phyloP scores from a whole-genome alignment of 305 asterid species.

The Plantago lanceolata region DNA sequence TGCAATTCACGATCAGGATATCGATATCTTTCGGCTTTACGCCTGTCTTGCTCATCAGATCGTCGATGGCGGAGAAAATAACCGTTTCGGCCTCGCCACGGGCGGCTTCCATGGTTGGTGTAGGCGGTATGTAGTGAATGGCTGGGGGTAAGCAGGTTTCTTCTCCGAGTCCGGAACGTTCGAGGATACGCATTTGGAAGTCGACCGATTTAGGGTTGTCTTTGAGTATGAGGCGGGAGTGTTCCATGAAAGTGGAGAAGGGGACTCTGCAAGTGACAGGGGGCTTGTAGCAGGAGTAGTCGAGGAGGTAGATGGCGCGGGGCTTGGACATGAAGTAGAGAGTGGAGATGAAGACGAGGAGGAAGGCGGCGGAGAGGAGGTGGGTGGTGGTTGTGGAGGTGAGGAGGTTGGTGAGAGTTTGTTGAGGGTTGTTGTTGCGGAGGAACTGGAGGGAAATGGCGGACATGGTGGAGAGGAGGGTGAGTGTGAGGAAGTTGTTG shows the following conservation, averaged over 20 bases:
- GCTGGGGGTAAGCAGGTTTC: slow-evolving; percentile 46
- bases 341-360: slow-evolving; percentile 28
- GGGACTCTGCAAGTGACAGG: slow-evolving; percentile 46
- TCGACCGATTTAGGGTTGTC: slow-evolving; percentile 47
- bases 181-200: slow-evolving; percentile 50
- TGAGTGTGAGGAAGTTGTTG: slow-evolving; percentile 36
- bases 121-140: slow-evolving; percentile 42
- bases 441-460: slow-evolving; percentile 18
- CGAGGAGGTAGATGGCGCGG: slow-evolving; percentile 40
- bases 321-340: slow-evolving; percentile 48
- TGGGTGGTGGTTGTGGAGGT: slow-evolving; percentile 28
- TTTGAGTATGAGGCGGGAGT: slow-evolving; percentile 37
- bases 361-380: slow-evolving; percentile 27
- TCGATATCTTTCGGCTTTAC: slow-evolving; percentile 37
- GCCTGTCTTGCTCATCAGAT: slow-evolving; percentile 32
- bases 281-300: slow-evolving; percentile 49
- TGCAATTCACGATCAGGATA: slow-evolving; percentile 41
- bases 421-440: slow-evolving; percentile 21
- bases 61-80: slow-evolving; percentile 40
- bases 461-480: slow-evolving; percentile 29
- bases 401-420: slow-evolving; percentile 4
- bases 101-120: slow-evolving; percentile 44
- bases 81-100: slow-evolving; percentile 38
- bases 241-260: slow-evolving; percentile 54
- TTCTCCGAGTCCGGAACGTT: slow-evolving; percentile 49